These are phyloP conservation scores for Euphorbia corollata DNA, from an alignment of 441 rosid genomes.

Conservation along the genomic window DNA sequence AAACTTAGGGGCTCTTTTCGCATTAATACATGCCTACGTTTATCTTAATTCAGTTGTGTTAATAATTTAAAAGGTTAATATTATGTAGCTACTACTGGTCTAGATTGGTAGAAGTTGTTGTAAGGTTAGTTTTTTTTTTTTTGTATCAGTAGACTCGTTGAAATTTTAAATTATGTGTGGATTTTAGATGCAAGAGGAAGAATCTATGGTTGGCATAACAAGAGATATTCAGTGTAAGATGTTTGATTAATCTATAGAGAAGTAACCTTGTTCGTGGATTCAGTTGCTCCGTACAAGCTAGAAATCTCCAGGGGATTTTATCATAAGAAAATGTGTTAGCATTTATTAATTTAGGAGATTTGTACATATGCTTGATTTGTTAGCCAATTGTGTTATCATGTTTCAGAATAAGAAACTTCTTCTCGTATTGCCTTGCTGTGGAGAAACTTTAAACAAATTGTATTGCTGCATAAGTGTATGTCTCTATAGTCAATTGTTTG, in stretches of 20 bases:
- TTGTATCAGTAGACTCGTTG: neutral
- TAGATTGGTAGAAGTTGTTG: neutral
- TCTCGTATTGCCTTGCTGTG: neutral
- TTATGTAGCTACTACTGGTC: neutral
- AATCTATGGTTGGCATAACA: neutral
- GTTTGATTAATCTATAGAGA: neutral
- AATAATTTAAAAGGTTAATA: neutral
- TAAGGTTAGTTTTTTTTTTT: too few relatives aligned
- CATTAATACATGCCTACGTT: neutral
- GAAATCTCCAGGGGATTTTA: neutral
- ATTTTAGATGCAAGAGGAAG: neutral
- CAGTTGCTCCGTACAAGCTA: neutral
- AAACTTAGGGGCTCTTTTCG: neutral
- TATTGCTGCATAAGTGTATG: neutral
- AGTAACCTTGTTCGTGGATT: neutral
- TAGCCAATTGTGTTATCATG: neutral
- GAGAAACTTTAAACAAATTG: neutral
- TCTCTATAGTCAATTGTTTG: neutral
- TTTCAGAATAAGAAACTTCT: neutral
- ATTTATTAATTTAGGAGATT: too few relatives aligned
- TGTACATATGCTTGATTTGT: neutral
- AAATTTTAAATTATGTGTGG: neutral
- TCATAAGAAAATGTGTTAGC: too few relatives aligned
- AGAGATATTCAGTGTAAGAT: neutral
- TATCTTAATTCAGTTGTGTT: neutral